Evolutionary conservation across 768 basidiomycete genomes (phyloP), one percentile per base, ranked within the genome.

Genomic region (Calocybe cyanea): DNA sequence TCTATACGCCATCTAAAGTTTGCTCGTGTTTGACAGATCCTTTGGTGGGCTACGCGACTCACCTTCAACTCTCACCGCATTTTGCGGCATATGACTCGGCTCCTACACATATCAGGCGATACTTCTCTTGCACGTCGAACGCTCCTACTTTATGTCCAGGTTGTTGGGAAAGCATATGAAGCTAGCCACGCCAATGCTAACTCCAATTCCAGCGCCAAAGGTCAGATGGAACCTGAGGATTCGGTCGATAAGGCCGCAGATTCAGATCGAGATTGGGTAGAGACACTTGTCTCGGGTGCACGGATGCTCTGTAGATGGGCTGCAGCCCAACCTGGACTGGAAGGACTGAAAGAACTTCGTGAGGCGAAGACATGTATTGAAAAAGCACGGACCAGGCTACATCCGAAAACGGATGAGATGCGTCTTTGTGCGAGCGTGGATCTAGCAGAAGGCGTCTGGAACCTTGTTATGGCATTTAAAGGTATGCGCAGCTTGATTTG

Each of bases 1-100:
- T n/a, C 9, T 32, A 32, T 32, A n/a, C n/a, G 31, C 31, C n/a
- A 8, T 8, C 31, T 8, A 32, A n/a, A 8, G 31, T n/a, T n/a
- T n/a, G n/a, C n/a, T 8, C n/a, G 50, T 31, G 20, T 15, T 19
- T 6, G 41, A 25, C 61, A 89, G 87, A 77, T 92, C 17, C 75
- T 97, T 1, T 95, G 92, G 87, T 93, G 92, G 92, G 87, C 92
- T 1, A 93, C 92, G 7, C 82, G 85, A 17, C 76, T 93, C 17
- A 98, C 95, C 0, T 96, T 97, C 72, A 93, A 96, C 59, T 94
- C 90, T 0, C 86, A 85, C 49, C 79, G 83, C 7, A 69, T 97
- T 7, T 77, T 90, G 44, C 83, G 94, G 0, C 89, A 96, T 63
- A 83, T 97, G 73, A 80, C 81, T 21, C 81, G 86, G 1, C 64